These are phyloP conservation scores for Ascoidea asiatica DNA, from an alignment of 805 yeast genomes.

Conservation along the genomic window DNA sequence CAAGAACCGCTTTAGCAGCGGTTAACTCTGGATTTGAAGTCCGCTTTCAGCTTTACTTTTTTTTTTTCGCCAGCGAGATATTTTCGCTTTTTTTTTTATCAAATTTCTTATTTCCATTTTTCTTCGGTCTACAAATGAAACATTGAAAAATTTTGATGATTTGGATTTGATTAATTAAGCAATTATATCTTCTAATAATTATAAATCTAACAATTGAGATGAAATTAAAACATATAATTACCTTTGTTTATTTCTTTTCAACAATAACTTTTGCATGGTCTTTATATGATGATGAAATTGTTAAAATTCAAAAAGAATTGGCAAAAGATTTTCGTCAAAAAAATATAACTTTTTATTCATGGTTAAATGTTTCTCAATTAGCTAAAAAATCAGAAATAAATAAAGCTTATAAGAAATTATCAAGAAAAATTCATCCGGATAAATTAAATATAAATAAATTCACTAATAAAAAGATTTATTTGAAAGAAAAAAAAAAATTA, in stretches of 20 bases:
- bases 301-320: conserved; percentile 53
- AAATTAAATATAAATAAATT: conserved; percentile 35
- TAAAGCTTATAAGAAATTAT: conserved; percentile 56
- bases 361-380: conserved; percentile 35
- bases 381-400: conserved; percentile 37
- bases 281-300: conserved; percentile 68
- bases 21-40: too few species aligned
- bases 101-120: too few species aligned
- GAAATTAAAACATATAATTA: conserved; percentile 10
- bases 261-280: conserved; percentile 32
- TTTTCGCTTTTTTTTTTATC: too few species aligned
- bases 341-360: conserved; percentile 52
- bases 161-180: not conserved
- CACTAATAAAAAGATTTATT: conserved; percentile 15
- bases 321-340: conserved; percentile 42
- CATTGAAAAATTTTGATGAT: not conserved
- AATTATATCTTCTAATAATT: not conserved
- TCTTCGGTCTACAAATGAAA: not conserved
- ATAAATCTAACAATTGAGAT: conserved; percentile 1
- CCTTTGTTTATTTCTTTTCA: conserved; percentile 10
- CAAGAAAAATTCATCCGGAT: conserved; percentile 78
- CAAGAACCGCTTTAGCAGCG: too few species aligned
- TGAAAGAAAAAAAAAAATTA: conserved; percentile 28
- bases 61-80: too few species aligned
- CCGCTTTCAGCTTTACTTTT: too few species aligned